These are phyloP conservation scores for Neurospora tetraspora DNA, from an alignment of 495 filamentous ascomycete genomes.

Conservation along the genomic window DNA sequence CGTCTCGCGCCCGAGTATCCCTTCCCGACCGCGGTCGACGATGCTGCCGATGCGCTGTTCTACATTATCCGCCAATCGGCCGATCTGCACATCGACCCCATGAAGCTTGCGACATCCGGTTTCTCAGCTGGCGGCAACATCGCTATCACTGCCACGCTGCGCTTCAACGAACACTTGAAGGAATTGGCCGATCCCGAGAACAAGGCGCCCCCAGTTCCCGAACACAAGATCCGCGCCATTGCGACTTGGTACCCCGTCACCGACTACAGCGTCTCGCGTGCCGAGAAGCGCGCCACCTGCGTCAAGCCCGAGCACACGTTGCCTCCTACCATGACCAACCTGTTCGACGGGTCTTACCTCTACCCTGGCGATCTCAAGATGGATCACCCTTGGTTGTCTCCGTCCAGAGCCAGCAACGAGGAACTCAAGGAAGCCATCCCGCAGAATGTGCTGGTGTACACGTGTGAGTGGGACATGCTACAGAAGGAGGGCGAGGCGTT, in stretches of 20 bases:
- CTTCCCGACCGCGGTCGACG: slow-evolving; percentile 68
- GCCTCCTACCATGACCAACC: slow-evolving; percentile 59
- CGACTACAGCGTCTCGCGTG: slow-evolving; percentile 70
- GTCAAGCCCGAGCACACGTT: slow-evolving; percentile 62
- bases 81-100: slow-evolving; percentile 34
- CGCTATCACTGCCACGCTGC: slow-evolving; percentile 67
- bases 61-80: slow-evolving; percentile 51
- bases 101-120: slow-evolving; percentile 58
- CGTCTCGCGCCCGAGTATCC: slow-evolving; percentile 68
- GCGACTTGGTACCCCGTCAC: slow-evolving; percentile 78
- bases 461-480: slow-evolving; percentile 90
- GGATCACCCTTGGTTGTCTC: slow-evolving; percentile 28
- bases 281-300: slow-evolving; percentile 54
- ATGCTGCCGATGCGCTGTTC: slow-evolving; percentile 59
- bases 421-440: slow-evolving; percentile 34
- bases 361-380: slow-evolving; percentile 34
- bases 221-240: slow-evolving; percentile 26
- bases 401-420: slow-evolving; percentile 28
- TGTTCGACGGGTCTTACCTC: slow-evolving; percentile 84
- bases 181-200: neutral
- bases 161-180: slow-evolving; percentile 38
- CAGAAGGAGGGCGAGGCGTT: slow-evolving; percentile 65
- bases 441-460: slow-evolving; percentile 49
- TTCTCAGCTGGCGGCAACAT: slow-evolving; percentile 88
- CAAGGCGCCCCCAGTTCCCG: slow-evolving; percentile 9